phyloP scores from a whole-genome alignment of 1,139 yeast genomes.

The Taphrina betulina region DNA sequence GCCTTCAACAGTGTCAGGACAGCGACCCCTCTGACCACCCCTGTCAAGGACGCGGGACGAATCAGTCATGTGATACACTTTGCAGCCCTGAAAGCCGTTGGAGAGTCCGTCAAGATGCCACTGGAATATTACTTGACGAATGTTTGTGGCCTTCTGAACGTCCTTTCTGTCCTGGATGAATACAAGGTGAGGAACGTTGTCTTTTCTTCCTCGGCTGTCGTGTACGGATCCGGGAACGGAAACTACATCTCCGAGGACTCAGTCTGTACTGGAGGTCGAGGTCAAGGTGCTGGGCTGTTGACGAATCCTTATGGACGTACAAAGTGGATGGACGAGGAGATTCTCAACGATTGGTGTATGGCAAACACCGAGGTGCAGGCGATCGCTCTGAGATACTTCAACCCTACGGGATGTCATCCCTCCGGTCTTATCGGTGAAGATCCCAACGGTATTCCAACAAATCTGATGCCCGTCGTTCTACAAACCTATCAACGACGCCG shows the following conservation, averaged over 20 bases:
- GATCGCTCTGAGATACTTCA: constrained; percentile 72
- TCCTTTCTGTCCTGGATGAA: constrained; percentile 56
- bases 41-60: background rate
- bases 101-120: constrained; percentile 73
- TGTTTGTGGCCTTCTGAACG: constrained; percentile 61
- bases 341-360: constrained; percentile 57
- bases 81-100: constrained; percentile 86
- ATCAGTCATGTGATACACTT: constrained; percentile 72
- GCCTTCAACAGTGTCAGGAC: constrained; percentile 14
- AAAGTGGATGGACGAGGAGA: constrained; percentile 63
- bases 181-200: constrained; percentile 56
- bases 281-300: constrained; percentile 57
- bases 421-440: constrained; percentile 78
- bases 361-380: constrained; percentile 57
- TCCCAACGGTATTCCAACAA: constrained; percentile 74
- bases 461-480: constrained; percentile 69
- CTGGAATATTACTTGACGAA: constrained; percentile 68
- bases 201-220: constrained; percentile 78
- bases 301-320: constrained; percentile 77
- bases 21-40: constrained; percentile 1
- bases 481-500: constrained; percentile 76
- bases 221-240: constrained; percentile 53
- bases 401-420: constrained; percentile 84
- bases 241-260: constrained; percentile 17
- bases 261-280: constrained; percentile 61